Evolutionary conservation across 2,329 filamentous ascomycete species (phyloP), one percentile per base, ranked within the genome.

Genomic region (Ophiostoma himal-ulmi): DNA sequence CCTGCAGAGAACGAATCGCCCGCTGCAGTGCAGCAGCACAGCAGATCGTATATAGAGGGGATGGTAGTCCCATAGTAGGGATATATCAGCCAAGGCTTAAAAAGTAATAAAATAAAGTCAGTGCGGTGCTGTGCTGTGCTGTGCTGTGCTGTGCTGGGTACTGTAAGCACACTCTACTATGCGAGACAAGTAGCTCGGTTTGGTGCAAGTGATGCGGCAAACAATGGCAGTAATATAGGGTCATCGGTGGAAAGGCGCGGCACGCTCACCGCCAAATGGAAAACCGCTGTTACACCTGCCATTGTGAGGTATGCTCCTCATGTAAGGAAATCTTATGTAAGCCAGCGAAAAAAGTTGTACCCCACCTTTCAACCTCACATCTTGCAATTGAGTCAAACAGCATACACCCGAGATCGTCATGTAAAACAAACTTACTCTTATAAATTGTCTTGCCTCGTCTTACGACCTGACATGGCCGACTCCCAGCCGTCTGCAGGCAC

Each of bases 21-120:
- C 37, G 62, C 70, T 67, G 70, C 68, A 69, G 70, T 71, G 67
- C 67, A 60, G 70, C 60, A 48, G 70, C 70, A 70, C 69, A 69
- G 70, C 70, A 70, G 67, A 69, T 70, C 57, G 22, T n/a, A 20
- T 41, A 57, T 57, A 57, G n/a, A 57, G 52, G 48, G 52, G 22
- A 26, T 22, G 22, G 22, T 57, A 14, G 30, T 30, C 11, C 11
- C 5, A 57, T 11, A 26, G 14, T 22, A 57, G 52, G 52, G 52
- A 17, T 57, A 57, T 57, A 26, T 57, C 52, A 57, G 52, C 3
- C 13, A 17, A 13, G 13, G 11, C 13, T 48, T 48, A 26, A 57
- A 57, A 14, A 13, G 8, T 10, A 14, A 26, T 11, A 17, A 48
- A 57, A 57, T n/a, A 57, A 57, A 17, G 52, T 57, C 52, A 57